Conservation (phyloP, 2,329 filamentous ascomycete species). For the Pseudogymnoascus sp. region DNA sequence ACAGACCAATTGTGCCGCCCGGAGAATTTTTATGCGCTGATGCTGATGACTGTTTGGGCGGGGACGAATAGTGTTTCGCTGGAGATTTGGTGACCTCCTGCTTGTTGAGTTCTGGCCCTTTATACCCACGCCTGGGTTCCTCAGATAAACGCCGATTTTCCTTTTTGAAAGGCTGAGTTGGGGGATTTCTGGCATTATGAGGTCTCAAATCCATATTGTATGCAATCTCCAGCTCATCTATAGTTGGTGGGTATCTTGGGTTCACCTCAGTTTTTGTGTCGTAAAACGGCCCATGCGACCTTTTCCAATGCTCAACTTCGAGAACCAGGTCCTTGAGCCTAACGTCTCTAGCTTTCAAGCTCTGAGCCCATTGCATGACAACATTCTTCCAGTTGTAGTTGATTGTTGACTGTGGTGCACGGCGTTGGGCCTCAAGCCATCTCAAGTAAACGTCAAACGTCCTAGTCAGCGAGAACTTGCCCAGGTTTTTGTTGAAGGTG, state of each 20-base stretch:
- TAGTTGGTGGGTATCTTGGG: neutral
- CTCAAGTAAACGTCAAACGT: conserved; percentile 19
- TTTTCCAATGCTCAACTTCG: conserved; percentile 17
- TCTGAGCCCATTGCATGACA: conserved; percentile 20
- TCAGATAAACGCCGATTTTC: neutral
- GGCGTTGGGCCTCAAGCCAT: conserved; percentile 22
- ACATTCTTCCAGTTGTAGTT: conserved; percentile 20
- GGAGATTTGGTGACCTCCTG: neutral
- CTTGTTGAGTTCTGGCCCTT: neutral
- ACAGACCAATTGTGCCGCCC: neutral
- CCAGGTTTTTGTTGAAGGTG: conserved; percentile 16
- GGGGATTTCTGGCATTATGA: neutral
- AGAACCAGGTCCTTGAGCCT: conserved; percentile 11
- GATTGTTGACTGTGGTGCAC: conserved; percentile 8
- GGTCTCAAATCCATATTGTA: neutral
- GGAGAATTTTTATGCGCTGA: neutral
- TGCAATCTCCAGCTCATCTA: neutral
- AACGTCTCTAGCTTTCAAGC: conserved; percentile 16
- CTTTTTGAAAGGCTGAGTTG: neutral
- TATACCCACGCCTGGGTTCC: neutral
- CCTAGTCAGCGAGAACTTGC: conserved; percentile 8
- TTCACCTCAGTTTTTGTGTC: neutral
- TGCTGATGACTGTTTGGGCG: neutral
- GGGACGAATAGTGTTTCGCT: neutral
- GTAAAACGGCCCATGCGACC: neutral